Conservation (phyloP, 306 rosid genomes). For the Medicago lupulina region DNA sequence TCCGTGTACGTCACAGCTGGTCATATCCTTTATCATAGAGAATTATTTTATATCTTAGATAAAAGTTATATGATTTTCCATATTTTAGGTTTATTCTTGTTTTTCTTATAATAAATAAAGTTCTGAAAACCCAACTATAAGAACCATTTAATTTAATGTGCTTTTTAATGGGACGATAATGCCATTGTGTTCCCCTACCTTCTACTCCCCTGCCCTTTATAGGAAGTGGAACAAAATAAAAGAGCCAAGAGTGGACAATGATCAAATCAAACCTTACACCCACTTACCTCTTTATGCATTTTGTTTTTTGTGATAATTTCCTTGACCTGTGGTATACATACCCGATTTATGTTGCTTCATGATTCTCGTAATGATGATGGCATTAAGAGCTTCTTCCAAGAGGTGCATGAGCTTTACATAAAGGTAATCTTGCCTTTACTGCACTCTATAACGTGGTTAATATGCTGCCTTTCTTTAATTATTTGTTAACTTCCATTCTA, state of each 20-base stretch:
- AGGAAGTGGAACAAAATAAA: slow-evolving; percentile 28
- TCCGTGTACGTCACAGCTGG: slow-evolving; percentile 97
- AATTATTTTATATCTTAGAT: slow-evolving; percentile 22
- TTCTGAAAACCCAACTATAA: slow-evolving; percentile 18
- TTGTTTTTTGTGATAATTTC: slow-evolving; percentile 44
- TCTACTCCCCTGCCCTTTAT: slow-evolving; percentile 11
- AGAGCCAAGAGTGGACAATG: slow-evolving; percentile 23
- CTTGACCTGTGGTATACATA: slow-evolving; percentile 74
- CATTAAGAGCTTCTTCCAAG: slow-evolving; percentile 97
- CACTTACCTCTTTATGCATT: neutral
- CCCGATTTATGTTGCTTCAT: slow-evolving; percentile 90
- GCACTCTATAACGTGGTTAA: slow-evolving; percentile 10
- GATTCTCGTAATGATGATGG: slow-evolving; percentile 98
- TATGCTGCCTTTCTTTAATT: slow-evolving; percentile 10
- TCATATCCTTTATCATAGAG: slow-evolving; percentile 75
- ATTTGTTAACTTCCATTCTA: slow-evolving; percentile 18
- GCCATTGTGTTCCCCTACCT: neutral
- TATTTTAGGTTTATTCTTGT: slow-evolving; percentile 12
- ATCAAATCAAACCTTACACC: slow-evolving; percentile 6
- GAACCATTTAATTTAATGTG: neutral
- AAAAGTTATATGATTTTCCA: neutral
- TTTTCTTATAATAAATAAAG: slow-evolving; percentile 19
- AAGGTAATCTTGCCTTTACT: slow-evolving; percentile 61
- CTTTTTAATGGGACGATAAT: slow-evolving; percentile 15
- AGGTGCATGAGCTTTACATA: slow-evolving; percentile 95